Conservation (phyloP, 2,329 filamentous ascomycete species). For the Teratosphaeria destructans region DNA sequence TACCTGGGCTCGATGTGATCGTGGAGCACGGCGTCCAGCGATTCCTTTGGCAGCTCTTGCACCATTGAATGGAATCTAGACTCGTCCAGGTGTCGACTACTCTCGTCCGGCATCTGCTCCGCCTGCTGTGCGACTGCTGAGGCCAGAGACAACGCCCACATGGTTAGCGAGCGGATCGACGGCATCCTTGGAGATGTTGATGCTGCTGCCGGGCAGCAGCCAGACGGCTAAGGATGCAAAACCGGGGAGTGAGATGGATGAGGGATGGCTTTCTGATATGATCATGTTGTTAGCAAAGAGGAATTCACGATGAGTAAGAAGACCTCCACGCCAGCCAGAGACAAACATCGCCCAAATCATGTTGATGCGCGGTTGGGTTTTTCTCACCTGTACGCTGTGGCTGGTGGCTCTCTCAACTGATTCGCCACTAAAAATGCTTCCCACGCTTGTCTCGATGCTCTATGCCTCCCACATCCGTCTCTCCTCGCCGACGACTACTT, state of each 20-base stretch:
- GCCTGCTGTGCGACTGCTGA: conserved; percentile 18
- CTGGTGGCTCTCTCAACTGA: not conserved
- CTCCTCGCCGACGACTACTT: not conserved
- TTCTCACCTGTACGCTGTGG: not conserved
- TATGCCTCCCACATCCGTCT: not conserved
- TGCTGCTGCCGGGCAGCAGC: conserved; percentile 4
- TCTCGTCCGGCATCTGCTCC: conserved; percentile 9
- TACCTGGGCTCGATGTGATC: conserved; percentile 52
- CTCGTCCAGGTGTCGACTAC: conserved; percentile 12
- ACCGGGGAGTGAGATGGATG: not conserved
- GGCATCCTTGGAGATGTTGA: conserved; percentile 24
- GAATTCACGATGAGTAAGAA: not conserved
- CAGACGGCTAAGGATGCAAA: not conserved
- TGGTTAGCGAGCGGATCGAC: conserved; percentile 29
- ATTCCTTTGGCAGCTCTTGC: conserved; percentile 46
- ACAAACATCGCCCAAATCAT: not conserved
- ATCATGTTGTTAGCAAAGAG: not conserved
- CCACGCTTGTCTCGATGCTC: not conserved
- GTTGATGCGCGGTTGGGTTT: not conserved
- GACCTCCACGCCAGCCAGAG: not conserved
- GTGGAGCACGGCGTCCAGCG: conserved; percentile 58
- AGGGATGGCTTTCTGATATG: not conserved
- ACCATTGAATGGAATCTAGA: conserved; percentile 45
- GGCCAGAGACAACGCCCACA: conserved; percentile 28
- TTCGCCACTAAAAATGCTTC: not conserved